A percentile compares a stretch with the other conserved stretches of the same genome.
These are phyloP conservation scores for Mitragyna speciosa DNA, from an alignment of 257 asterid genomes.

Conservation along the genomic window DNA sequence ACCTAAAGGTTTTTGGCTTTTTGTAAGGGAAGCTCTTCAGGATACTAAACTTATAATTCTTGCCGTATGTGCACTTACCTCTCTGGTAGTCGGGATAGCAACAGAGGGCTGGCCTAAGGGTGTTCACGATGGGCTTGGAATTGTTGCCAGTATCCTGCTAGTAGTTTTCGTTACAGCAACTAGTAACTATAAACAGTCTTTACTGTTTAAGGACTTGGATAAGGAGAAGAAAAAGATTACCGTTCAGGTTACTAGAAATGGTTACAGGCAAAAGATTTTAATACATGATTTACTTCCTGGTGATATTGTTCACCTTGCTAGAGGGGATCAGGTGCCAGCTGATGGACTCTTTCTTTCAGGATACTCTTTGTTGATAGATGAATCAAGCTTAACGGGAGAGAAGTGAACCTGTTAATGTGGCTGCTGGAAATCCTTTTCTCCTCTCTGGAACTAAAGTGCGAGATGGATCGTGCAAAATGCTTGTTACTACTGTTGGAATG, in stretches of 20 bases:
- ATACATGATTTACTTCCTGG: slow-evolving; percentile 83
- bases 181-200: slow-evolving; percentile 76
- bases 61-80: slow-evolving; percentile 72
- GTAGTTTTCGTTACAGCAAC: slow-evolving; percentile 90
- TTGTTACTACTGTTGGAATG: slow-evolving; percentile 89
- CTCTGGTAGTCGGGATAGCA: slow-evolving; percentile 74
- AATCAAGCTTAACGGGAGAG: slow-evolving; percentile 90
- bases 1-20: slow-evolving; percentile 75
- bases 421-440: slow-evolving; percentile 70
- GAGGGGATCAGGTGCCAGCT: slow-evolving; percentile 93
- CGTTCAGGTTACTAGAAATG: slow-evolving; percentile 80
- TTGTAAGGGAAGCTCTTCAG: slow-evolving; percentile 93
- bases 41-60: slow-evolving; percentile 95
- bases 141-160: slow-evolving; percentile 80
- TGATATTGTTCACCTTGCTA: slow-evolving; percentile 80
- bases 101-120: slow-evolving; percentile 96
- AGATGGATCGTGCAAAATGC: slow-evolving; percentile 91
- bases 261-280: slow-evolving; percentile 73
- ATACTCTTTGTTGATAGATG: slow-evolving; percentile 68
- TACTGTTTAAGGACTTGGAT: slow-evolving; percentile 85
- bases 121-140: slow-evolving; percentile 91
- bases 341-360: slow-evolving; percentile 83
- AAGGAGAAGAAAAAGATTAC: slow-evolving; percentile 84
- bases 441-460: slow-evolving; percentile 88
- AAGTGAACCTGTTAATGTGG: slow-evolving; percentile 73